Base-by-base conservation (phyloP, 257 asterid genomes). In the Capsicum rhomboideum region DNA sequence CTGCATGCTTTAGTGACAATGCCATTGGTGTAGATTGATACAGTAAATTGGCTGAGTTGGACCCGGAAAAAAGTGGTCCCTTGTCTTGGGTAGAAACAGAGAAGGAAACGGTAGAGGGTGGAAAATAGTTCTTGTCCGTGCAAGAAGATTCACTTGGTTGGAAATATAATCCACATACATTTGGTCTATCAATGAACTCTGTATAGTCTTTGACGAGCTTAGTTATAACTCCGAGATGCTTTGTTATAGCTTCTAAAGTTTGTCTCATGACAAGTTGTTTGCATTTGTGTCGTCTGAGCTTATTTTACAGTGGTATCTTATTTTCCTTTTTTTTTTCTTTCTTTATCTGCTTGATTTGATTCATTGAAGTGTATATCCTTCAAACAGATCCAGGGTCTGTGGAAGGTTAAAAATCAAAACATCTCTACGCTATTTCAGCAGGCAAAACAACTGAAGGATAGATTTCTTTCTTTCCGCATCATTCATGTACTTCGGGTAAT, bases 401-500 rank as follows among this genome's bases (percentile, higher is more conserved):
- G 98, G 98, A 94, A 86, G 91, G 99, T 94, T 75, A 96, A 92
- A 87, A 93, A 92, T 90, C 94, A 91, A 82, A 93, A 92, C 79
- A 91, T 96, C 66, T 89, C 96, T 16, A 78, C 79, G 86, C 83
- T 91, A 88, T 93, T 26, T 31, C 91, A 89, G 44, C 97, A 94
- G 88, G 99, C 97, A 7, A 95, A 91, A 83, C 91, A 89, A 72
- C 88, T 95, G 87, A 95, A 91, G 93, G 97, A 93, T 55, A 92
- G 87, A 83, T 95, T 94, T 87, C 82, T 69, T 23, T 91, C 94
- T 0, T 94, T 93, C 91, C 90, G 93, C 84, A 92, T 96, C 85
- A 85, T 87, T 82, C 98, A 94, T 59, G 89, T 95, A 83, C 86
- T 92, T 78, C 90, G 99, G 92, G 98, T 94, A 90, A 85, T 92